Conservation (phyloP, 768 basidiomycete species). For the Cystofilobasidium capitatum region DNA sequence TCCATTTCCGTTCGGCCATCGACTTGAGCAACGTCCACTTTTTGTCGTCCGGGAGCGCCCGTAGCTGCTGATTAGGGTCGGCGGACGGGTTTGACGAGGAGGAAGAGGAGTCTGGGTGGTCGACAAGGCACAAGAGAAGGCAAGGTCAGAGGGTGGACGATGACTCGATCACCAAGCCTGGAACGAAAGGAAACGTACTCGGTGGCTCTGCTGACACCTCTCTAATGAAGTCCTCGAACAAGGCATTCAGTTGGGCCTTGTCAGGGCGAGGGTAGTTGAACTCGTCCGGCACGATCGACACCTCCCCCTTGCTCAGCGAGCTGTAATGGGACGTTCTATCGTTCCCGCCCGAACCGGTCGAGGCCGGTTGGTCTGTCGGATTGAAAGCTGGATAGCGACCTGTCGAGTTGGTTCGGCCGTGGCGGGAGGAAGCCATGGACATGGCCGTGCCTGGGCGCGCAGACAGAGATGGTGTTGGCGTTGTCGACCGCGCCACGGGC, state of each 20-base stretch:
- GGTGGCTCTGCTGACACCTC: constrained; percentile 30
- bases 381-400: constrained; percentile 42
- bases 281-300: constrained; percentile 35
- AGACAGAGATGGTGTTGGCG: not conserved
- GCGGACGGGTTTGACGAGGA: constrained; percentile 39
- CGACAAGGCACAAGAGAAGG: no score
- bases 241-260: constrained; percentile 64
- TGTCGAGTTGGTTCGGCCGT: constrained; percentile 30
- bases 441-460: constrained; percentile 2
- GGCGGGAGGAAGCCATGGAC: constrained; percentile 14
- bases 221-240: constrained; percentile 64
- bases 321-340: not conserved
- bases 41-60: constrained; percentile 46
- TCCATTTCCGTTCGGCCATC: constrained; percentile 70
- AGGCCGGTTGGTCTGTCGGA: constrained; percentile 36
- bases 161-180: constrained; percentile 24
- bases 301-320: constrained; percentile 8
- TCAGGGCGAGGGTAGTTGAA: constrained; percentile 71
- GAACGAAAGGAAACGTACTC: no score
- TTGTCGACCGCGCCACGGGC: not conserved
- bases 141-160: no score
- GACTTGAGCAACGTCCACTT: constrained; percentile 88
- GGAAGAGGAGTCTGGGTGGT: no score
- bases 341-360: constrained; percentile 25
- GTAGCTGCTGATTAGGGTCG: constrained; percentile 9